Conservation (phyloP, 108 stramenopile genomes). For the Stephanodiscus triporus region DNA sequence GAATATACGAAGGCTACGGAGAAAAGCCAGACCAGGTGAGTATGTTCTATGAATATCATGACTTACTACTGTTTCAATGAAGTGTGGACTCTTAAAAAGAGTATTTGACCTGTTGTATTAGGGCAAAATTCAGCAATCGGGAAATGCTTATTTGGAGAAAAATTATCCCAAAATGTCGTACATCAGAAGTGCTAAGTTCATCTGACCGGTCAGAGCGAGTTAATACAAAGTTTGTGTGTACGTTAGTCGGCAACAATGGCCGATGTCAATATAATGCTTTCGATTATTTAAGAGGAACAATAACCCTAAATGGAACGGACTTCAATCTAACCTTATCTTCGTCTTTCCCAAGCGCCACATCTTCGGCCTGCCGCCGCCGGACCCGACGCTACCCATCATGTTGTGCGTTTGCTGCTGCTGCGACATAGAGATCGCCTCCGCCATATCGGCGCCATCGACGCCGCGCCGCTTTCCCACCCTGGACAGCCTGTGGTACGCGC, state of each 20-base stretch:
- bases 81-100: not conserved
- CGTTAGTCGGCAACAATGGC: not conserved
- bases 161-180: conserved; percentile 69
- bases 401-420: not conserved
- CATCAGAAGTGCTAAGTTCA: conserved; percentile 16
- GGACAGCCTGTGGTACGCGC: conserved; percentile 70
- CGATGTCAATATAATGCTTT: too few species aligned
- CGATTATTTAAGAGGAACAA: too few species aligned
- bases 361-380: conserved; percentile 8
- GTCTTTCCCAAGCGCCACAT: conserved; percentile 49
- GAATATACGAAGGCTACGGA: conserved; percentile 72
- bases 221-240: not conserved
- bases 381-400: not conserved
- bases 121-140: conserved; percentile 57
- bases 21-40: conserved; percentile 66
- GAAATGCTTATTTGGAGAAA: conserved; percentile 69
- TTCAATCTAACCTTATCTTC: conserved; percentile 42
- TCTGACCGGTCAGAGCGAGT: not conserved
- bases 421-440: conserved; percentile 17
- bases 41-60: not conserved
- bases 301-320: not conserved
- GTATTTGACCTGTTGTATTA: too few species aligned
- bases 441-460: conserved; percentile 36
- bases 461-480: conserved; percentile 22
- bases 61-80: not conserved